phyloP scores from a whole-genome alignment of 2,329 filamentous ascomycete genomes.

The Sodiomyces alkalinus region DNA sequence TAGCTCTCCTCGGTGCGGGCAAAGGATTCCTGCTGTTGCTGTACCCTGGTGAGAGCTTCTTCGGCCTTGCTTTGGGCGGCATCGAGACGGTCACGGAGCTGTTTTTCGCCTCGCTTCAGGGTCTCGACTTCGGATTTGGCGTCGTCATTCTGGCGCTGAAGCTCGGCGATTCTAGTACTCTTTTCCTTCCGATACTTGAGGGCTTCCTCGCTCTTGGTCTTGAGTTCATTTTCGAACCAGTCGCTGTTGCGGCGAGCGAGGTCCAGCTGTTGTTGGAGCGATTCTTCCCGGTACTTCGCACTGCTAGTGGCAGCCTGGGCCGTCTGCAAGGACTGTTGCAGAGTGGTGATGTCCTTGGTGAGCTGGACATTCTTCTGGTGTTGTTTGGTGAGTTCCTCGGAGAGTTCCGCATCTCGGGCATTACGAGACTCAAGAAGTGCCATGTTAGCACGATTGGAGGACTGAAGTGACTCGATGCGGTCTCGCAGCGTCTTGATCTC shows the following conservation, averaged over 20 bases:
- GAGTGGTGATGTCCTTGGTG: conserved; percentile 61
- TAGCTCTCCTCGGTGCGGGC: conserved; percentile 75
- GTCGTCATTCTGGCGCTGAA: conserved; percentile 82
- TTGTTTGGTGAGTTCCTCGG: conserved; percentile 73
- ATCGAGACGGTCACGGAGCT: conserved; percentile 66
- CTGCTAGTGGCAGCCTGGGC: conserved; percentile 67
- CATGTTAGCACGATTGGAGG: conserved; percentile 81
- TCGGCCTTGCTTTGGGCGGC: conserved; percentile 79
- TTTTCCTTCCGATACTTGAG: conserved; percentile 92
- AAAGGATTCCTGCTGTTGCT: conserved; percentile 72
- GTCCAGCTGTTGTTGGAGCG: conserved; percentile 78
- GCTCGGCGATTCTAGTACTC: conserved; percentile 70
- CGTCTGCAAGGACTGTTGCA: conserved; percentile 74
- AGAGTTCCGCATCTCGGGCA: conserved; percentile 68
- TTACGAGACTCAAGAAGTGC: conserved; percentile 83
- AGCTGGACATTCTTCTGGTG: conserved; percentile 79
- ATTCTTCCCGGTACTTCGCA: conserved; percentile 82
- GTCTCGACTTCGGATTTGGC: conserved; percentile 61
- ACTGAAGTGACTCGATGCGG: conserved; percentile 75
- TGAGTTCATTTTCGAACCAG: conserved; percentile 83
- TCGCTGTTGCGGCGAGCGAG: conserved; percentile 80
- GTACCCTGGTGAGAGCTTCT: conserved; percentile 65
- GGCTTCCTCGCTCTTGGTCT: conserved; percentile 75
- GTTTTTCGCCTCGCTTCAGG: conserved; percentile 63
- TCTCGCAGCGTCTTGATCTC: conserved; percentile 64